A percentile compares a stretch with the other conserved stretches of the same genome.
These are phyloP conservation scores for Penicillium psychrosexuale DNA, from an alignment of 2,329 filamentous ascomycete genomes.

Conservation along the genomic window DNA sequence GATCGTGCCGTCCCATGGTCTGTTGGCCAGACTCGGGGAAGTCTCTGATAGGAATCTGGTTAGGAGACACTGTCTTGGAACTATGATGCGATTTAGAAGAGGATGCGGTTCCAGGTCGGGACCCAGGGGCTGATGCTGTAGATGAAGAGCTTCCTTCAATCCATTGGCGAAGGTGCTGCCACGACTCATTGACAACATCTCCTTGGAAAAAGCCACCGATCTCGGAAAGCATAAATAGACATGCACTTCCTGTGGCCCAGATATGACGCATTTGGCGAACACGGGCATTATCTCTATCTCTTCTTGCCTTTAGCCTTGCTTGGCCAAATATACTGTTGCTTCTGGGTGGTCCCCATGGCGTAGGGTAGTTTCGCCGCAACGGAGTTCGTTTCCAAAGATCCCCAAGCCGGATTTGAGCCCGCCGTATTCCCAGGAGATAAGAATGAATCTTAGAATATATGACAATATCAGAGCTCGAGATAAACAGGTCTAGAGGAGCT, in stretches of 20 bases:
- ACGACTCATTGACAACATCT: slow-evolving; percentile 78
- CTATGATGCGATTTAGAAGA: slow-evolving; percentile 23
- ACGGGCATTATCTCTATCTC: slow-evolving; percentile 62
- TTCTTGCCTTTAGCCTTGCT: slow-evolving; percentile 58
- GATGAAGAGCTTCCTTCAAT: slow-evolving; percentile 50
- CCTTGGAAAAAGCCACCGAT: slow-evolving; percentile 85
- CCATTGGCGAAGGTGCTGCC: slow-evolving; percentile 76
- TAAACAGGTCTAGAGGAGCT: slow-evolving; percentile 83
- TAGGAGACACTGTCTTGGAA: slow-evolving; percentile 8
- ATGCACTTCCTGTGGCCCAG: slow-evolving; percentile 86
- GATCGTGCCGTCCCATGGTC: slow-evolving; percentile 61
- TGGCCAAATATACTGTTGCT: slow-evolving; percentile 61
- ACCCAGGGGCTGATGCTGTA: slow-evolving; percentile 27
- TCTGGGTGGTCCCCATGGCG: slow-evolving; percentile 63
- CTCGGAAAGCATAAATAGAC: slow-evolving; percentile 85
- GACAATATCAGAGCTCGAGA: slow-evolving; percentile 70
- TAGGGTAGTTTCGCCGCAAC: slow-evolving; percentile 72
- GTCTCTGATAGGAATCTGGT: slow-evolving; percentile 5
- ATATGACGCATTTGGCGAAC: slow-evolving; percentile 70
- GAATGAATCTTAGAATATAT: slow-evolving; percentile 82
- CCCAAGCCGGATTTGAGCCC: slow-evolving; percentile 79
- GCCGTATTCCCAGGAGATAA: slow-evolving; percentile 79
- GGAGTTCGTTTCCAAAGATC: slow-evolving; percentile 82
- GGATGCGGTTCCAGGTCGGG: slow-evolving; percentile 40
- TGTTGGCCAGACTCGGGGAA: slow-evolving; percentile 14